Evolutionary conservation across 805 yeast species (phyloP).

Genomic region (Zygotorulaspora florentina): DNA sequence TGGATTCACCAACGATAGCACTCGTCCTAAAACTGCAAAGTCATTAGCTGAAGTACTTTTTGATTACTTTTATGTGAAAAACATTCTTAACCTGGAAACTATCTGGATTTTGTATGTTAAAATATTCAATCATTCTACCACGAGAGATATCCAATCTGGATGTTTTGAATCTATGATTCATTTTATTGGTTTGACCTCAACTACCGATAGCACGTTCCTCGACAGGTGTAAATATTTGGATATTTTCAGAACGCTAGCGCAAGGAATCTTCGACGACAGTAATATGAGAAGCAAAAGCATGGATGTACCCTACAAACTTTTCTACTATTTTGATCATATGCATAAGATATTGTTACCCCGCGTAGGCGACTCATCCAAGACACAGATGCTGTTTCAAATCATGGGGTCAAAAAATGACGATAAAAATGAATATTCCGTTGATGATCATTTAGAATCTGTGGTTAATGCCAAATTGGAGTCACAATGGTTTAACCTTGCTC

Average conservation of each 20-base stretch:
- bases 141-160: conserved; percentile 31
- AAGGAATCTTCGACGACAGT: conserved; percentile 29
- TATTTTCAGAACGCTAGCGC: conserved; percentile 24
- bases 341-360: conserved; percentile 22
- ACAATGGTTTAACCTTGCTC: conserved; percentile 24
- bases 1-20: conserved; percentile 28
- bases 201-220: conserved; percentile 28
- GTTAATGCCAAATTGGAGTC: conserved; percentile 9
- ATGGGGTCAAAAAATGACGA: conserved; percentile 7
- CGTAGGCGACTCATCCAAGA: conserved; percentile 36
- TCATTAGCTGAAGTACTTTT: conserved; percentile 37
- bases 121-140: conserved; percentile 15
- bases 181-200: conserved; percentile 30
- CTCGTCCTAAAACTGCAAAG: conserved; percentile 32
- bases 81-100: conserved; percentile 19
- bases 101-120: conserved; percentile 23
- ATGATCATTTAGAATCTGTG: not conserved
- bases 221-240: conserved; percentile 26
- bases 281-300: conserved; percentile 15
- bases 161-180: conserved; percentile 38
- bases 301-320: conserved; percentile 22
- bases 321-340: conserved; percentile 25
- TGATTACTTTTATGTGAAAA: conserved; percentile 20
- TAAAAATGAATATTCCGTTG: not conserved
- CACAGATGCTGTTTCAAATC: conserved; percentile 29